Base-by-base conservation (phyloP, 139 green algal genomes). In the Closterium sp. region DNA sequence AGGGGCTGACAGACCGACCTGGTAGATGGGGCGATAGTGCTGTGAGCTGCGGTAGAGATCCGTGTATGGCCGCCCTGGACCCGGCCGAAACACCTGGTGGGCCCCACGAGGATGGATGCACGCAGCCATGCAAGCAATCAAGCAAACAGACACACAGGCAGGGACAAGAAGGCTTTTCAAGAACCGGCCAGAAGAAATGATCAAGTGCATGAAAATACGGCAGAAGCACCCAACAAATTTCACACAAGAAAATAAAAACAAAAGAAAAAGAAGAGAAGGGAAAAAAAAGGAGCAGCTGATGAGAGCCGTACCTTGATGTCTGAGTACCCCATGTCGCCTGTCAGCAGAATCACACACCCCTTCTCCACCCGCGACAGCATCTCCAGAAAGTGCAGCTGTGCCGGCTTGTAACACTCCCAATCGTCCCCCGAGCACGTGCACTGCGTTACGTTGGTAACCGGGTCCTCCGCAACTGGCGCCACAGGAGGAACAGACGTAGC, bases 321-420 rank as follows among this genome's bases (percentile, higher is more conserved):
- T 9, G 89, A 93, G 38, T 86, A 94, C 27, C 30, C 42, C 27
- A 91, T 62, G 88, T 94, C 91, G 7, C 91, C 91, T 30, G 91
- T 90, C 31, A 94, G 89, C 34, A 94, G 31, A 6, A 94, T 30
- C 62, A 93, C 34, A 31, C 91, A 94, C 32, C 89, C 91, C 10
- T 19, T 91, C 28, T 79, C 62, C 1, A 90, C 91, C 28, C 91
- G 62, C 79, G 84, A 34, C 17, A 94, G 70, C 28, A 31, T 91
- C 19, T 94, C 90, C 29, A 94, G 88, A 10, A 94, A 91, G 29
- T 93, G 86, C 21, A 93, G 22, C 89, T 94, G 91, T 24, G 91
- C 91, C n/a, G 89, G 89, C 86, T 87, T 91, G 89, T 90, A 94
- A 91, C 91, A 94, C 62, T 94, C 91, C 62, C 86, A 93, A 4